Evolutionary conservation across 345 rosid genomes (phyloP).

Genomic region (Ailanthus altissimus): DNA sequence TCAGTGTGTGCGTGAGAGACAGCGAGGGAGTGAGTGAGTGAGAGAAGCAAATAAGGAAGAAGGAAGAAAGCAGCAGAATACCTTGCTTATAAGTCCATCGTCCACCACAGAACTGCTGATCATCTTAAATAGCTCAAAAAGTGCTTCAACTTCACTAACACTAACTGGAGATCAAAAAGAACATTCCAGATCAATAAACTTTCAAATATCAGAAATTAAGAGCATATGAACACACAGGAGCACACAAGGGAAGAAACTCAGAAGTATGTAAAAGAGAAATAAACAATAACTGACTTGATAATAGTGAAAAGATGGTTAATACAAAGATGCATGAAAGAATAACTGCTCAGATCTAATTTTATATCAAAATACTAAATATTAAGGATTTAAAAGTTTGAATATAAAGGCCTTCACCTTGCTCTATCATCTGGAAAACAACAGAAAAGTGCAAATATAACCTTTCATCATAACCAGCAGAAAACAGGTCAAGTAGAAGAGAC

Average conservation of each 20-base stretch:
- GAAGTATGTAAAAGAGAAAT: neutral
- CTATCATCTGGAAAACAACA: neutral
- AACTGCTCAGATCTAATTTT: neutral
- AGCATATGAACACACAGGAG: neutral
- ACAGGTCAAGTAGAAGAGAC: neutral
- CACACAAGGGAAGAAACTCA: neutral
- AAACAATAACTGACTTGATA: neutral
- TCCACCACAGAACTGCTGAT: constrained; percentile 95
- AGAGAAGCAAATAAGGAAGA: neutral
- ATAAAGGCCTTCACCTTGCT: neutral
- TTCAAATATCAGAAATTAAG: neutral
- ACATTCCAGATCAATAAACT: neutral
- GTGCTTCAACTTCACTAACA: constrained; percentile 99
- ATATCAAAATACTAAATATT: neutral
- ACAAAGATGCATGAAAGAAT: neutral
- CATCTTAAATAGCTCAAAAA: constrained; percentile 94
- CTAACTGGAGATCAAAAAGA: constrained; percentile 62
- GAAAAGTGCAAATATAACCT: neutral
- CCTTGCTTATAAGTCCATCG: constrained; percentile 97
- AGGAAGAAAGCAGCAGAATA: constrained; percentile 24
- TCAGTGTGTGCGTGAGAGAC: no score
- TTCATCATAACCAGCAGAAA: neutral
- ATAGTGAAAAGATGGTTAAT: neutral
- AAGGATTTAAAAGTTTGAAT: neutral
- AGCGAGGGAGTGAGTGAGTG: neutral